Base-by-base conservation (phyloP, 2,329 filamentous ascomycete species). In the Diatrype stigma region DNA sequence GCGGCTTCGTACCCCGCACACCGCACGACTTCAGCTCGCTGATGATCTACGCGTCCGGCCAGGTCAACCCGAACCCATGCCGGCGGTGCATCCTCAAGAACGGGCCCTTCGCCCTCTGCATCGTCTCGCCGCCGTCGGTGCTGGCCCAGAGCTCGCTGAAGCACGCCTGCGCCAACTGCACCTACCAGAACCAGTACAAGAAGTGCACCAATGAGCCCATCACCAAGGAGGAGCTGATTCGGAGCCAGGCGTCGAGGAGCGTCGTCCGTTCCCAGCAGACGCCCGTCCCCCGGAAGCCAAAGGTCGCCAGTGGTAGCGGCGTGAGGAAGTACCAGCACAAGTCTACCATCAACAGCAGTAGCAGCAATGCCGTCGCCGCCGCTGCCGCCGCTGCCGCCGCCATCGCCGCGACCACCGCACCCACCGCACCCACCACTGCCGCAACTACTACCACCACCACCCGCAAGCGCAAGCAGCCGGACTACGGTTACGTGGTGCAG, bases 81-180 rank as follows among this genome's bases (percentile, higher is more conserved):
- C 58, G 58, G 12, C 61, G 63, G 28, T 66, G 63, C 38, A 34
- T 56, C 6, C 46, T 62, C 17, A 56, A 49, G 37, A 63, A 65
- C 48, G 63, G 63, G 1, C 63, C 62, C n/a, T 66, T 56, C 37
- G 56, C 58, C 16, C 56, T 45, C 11, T 66, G 63, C 45, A 42
- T 66, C 3, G 57, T 63, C 11, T 52, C 63, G 6, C 62, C 62
- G 14, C 60, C 61, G 0, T 22, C 51, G 2, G 60, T 65, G 11
- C 50, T 65, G 10, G 58, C 58, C 1, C 37, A 56, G 28, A 61
- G 58, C 38, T 52, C 45, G 19, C 28, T 64, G n/a, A 54, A 49
- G 42, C 63, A 66, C 40, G 62, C 59, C 10, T 65, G 63, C n/a
- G 60, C 62, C 12, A 65, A 63, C 37, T 66, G 63, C 56, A 64